Conservation (phyloP, 106 monocot species). For the Phalaenopsis aphrodite region DNA sequence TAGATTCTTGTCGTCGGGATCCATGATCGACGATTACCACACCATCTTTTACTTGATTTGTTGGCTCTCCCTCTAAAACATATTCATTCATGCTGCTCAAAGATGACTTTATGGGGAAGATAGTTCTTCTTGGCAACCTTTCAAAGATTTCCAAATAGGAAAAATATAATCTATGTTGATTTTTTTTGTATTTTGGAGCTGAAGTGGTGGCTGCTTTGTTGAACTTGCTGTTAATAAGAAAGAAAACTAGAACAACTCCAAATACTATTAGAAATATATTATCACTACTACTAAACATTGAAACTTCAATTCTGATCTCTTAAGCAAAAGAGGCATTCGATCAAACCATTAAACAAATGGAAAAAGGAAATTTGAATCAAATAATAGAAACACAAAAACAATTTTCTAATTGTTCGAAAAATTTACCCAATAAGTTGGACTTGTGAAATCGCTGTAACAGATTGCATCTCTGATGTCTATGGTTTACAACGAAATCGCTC, state of each 20-base stretch:
- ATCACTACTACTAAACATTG: neutral
- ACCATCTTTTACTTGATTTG: conserved; percentile 47
- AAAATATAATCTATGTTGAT: conserved; percentile 8
- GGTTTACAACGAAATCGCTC: neutral
- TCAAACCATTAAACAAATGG: neutral
- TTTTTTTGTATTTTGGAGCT: neutral
- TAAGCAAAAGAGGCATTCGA: neutral
- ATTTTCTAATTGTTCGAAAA: neutral
- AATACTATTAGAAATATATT: neutral
- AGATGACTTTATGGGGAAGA: conserved; percentile 22
- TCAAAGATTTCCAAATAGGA: conserved; percentile 28
- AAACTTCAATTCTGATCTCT: neutral
- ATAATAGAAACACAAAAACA: no score
- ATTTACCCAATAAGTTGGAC: neutral
- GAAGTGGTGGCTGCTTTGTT: neutral
- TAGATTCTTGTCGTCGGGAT: conserved; percentile 83
- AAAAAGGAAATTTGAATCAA: neutral
- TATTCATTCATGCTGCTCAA: conserved; percentile 27
- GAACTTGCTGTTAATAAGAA: conserved; percentile 3
- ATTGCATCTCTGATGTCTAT: conserved; percentile 4
- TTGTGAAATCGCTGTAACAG: neutral
- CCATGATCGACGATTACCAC: conserved; percentile 95
- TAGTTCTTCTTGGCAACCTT: conserved; percentile 13
- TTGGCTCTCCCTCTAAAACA: conserved; percentile 1
- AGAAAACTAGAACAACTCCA: neutral